These are phyloP conservation scores for Tuber calosporum DNA, from an alignment of 495 filamentous ascomycete genomes.

Conservation along the genomic window DNA sequence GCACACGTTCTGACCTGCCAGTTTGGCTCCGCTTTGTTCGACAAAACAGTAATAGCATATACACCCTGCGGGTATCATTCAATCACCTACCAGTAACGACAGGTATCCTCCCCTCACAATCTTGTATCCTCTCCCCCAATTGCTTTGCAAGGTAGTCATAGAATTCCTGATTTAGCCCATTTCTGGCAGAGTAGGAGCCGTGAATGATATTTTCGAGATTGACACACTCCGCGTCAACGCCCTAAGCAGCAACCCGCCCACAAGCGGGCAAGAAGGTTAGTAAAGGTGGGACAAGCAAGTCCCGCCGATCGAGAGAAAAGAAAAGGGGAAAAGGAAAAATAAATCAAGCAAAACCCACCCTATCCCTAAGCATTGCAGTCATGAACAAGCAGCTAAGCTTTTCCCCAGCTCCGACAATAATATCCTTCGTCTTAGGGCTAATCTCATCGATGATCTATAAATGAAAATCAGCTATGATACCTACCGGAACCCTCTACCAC, in stretches of 20 bases:
- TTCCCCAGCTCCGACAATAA: slow-evolving; percentile 86
- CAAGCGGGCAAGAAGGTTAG: neutral
- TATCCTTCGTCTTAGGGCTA: slow-evolving; percentile 73
- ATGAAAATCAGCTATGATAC: neutral
- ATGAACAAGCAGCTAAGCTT: slow-evolving; percentile 87
- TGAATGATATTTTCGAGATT: slow-evolving; percentile 53
- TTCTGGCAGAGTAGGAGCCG: slow-evolving; percentile 59
- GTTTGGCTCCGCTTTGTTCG: neutral
- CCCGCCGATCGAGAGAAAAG: neutral
- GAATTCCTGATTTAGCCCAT: slow-evolving; percentile 68
- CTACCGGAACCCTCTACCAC: neutral
- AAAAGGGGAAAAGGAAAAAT: neutral
- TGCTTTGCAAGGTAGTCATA: slow-evolving; percentile 62
- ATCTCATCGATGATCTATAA: slow-evolving; percentile 56
- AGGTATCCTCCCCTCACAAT: slow-evolving; percentile 65
- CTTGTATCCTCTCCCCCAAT: slow-evolving; percentile 60
- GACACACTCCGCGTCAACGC: slow-evolving; percentile 76
- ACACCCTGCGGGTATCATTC: neutral
- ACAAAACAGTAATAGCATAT: neutral
- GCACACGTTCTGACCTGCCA: neutral
- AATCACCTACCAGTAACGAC: slow-evolving; percentile 54
- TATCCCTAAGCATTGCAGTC: slow-evolving; percentile 70
- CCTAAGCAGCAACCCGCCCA: slow-evolving; percentile 40
- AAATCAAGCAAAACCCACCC: slow-evolving; percentile 33
- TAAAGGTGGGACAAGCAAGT: neutral